These are phyloP conservation scores for Monosporascus sp. DNA, from an alignment of 2,329 filamentous ascomycete species.

Conservation along the genomic window DNA sequence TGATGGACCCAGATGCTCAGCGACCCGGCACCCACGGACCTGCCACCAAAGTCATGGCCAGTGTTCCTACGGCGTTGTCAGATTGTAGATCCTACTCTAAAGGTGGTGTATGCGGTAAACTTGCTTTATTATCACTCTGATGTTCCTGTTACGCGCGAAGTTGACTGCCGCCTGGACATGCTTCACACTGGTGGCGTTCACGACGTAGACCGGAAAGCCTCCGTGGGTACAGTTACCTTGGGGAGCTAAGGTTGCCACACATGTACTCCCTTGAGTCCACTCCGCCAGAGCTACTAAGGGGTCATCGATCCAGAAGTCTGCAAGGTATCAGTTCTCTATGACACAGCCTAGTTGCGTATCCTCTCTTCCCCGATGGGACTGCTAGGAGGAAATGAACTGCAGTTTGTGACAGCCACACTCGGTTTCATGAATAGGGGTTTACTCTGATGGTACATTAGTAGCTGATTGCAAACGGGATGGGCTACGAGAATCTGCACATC, in stretches of 20 bases:
- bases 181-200: slow-evolving; percentile 30
- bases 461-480: too few relatives aligned
- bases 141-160: slow-evolving; percentile 29
- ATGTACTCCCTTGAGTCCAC: slow-evolving; percentile 31
- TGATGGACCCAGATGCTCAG: slow-evolving; percentile 45
- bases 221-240: slow-evolving; percentile 29
- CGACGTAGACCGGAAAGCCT: slow-evolving; percentile 30
- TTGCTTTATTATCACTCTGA: slow-evolving; percentile 32
- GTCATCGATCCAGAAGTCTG: slow-evolving; percentile 26
- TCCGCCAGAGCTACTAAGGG: slow-evolving; percentile 24
- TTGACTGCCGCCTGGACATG: slow-evolving; percentile 31
- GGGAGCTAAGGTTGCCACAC: slow-evolving; percentile 16
- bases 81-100: slow-evolving; percentile 4
- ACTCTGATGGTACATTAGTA: background rate
- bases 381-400: too few relatives aligned
- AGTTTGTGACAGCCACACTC: too few relatives aligned
- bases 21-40: slow-evolving; percentile 40
- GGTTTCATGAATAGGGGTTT: background rate
- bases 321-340: background rate
- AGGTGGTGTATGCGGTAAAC: background rate
- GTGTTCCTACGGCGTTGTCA: slow-evolving; percentile 38
- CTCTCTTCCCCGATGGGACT: too few relatives aligned
- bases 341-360: background rate
- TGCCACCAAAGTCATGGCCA: slow-evolving; percentile 42
- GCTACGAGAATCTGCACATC: too few relatives aligned